Base-by-base conservation (phyloP, 73 alveolate species). In the Paramecium sonneborni region DNA sequence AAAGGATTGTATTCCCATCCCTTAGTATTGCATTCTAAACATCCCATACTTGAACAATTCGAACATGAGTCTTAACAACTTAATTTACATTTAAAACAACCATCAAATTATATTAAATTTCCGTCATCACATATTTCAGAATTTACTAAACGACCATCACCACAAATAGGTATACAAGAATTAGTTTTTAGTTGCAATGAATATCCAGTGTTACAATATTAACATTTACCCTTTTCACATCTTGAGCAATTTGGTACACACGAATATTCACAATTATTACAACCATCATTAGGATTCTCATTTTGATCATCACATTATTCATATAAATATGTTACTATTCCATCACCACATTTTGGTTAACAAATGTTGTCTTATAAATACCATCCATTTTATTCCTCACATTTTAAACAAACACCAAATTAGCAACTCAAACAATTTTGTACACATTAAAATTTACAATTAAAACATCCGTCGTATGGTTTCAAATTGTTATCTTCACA, bases 381-480 rank as follows among this genome's bases (percentile, higher is more conserved):
- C 84, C 84, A 67, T n/a, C 84, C 84, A 67, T 67, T 62, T 32
- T 32, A 23, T 67, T 67, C 84, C 20, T 26, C 44, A 38, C 86
- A 72, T 72, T 72, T 38, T 34, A 38, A 2, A 38, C 86, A 72
- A 34, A 34, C 12, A 72, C 86, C 86, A 11, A 35, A 35, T 5
- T 3, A 15, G 20, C 86, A 72, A 12, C 12, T 28, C 20, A 24
- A 7, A 24, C 84, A 67, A 67, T 26, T 3, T 7, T 67, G 12
- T 1, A 30, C 2, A 67, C 84, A 67, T 67, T 67, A 24, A 67
- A 67, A 32, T 32, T 67, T 67, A 15, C 84, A 67, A 11, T 67
- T 15, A 24, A 67, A 67, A 9, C 84, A 67, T 67, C 84, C 84
- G 23, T 67, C 84, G 23, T 67, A 67, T 3, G 84, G 84, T 1